Base-by-base conservation (phyloP, 2,329 filamentous ascomycete genomes). In the Aspergillus phoenicis region DNA sequence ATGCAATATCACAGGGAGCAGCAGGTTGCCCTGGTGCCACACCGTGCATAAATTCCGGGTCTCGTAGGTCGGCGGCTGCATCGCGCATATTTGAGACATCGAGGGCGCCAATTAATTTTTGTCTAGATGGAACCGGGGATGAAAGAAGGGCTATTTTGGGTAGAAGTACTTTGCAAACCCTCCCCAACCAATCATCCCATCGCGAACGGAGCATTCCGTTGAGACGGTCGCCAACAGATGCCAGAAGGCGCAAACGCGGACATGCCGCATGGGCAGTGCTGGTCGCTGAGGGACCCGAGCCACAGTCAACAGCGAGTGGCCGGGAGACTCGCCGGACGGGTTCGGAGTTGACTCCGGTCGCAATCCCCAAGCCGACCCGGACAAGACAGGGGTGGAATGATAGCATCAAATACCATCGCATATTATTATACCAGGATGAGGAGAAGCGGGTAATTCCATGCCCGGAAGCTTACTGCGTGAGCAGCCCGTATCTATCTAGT, bases 1-100 rank as follows among this genome's bases (percentile, higher is more conserved):
- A 41, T 47, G 53, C 53, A 36, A 41, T 36, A 41, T 47, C 39
- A 56, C 39, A 45, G 11, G 52, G n/a, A 10, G 52, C 33, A 54
- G 43, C 33, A 54, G 43, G 26, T 56, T 30, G 24, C 52, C 22
- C 20, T 28, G 39, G 24, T 47, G 10, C 52, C 10, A 15, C 13
- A 28, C 11, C 36, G 22, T 45, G 52, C 52, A 55, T 11, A 45
- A 11, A 17, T 26, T 30, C 33, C 52, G 24, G 15, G 45, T 15
- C 26, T 13, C 45, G 26, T 7, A 30, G 28, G 28, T 30, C 28
- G 28, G 28, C 28, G 45, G 11, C 45, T 28, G 22, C 45, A 8
- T 1, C 45, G 15, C 22, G n/a, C 24, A 30, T 30, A 49, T 15
- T 10, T 49, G 33, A 28, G 13, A n/a, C 24, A 30, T 8, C 20